Evolutionary conservation across 192 early-diverging fungal species (phyloP).

Genomic region (Coemansia javaensis): DNA sequence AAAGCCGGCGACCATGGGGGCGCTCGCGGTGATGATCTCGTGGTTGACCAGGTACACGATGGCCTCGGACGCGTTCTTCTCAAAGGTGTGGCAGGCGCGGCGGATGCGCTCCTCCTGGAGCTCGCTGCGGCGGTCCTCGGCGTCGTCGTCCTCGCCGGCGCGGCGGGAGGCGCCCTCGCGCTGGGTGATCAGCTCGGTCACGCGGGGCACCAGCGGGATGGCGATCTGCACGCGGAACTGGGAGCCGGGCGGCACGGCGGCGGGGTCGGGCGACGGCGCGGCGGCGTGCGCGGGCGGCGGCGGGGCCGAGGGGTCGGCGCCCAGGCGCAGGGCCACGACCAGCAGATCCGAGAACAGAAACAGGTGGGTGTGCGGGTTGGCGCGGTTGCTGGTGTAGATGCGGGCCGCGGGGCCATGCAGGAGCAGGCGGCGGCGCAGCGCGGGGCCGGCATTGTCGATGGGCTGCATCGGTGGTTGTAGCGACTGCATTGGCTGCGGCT

Average conservation of each 20-base stretch:
- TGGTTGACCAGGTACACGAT: slow-evolving; percentile 47
- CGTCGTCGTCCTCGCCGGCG: slow-evolving; percentile 36
- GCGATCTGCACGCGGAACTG: slow-evolving; percentile 43
- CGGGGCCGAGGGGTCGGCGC: not conserved
- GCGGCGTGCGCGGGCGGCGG: not conserved
- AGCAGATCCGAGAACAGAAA: slow-evolving; percentile 49
- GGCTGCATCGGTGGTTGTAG: no score
- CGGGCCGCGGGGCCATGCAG: slow-evolving; percentile 46
- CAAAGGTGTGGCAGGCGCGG: slow-evolving; percentile 42
- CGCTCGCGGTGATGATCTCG: slow-evolving; percentile 35
- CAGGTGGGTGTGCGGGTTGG: slow-evolving; percentile 46
- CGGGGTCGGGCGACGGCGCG: slow-evolving; percentile 32
- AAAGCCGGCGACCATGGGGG: slow-evolving; percentile 44
- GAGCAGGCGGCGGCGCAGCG: slow-evolving; percentile 33
- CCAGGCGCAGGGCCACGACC: slow-evolving; percentile 33
- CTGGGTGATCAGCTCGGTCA: slow-evolving; percentile 20
- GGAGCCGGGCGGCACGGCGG: slow-evolving; percentile 10
- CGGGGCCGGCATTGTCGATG: no score
- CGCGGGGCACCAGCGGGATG: slow-evolving; percentile 24
- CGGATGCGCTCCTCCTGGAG: slow-evolving; percentile 48
- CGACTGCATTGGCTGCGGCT: not conserved
- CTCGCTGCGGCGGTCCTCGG: slow-evolving; percentile 35
- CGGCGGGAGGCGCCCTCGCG: slow-evolving; percentile 47
- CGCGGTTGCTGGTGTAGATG: slow-evolving; percentile 35
- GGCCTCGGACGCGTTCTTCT: slow-evolving; percentile 46